Evolutionary conservation across 2,329 filamentous ascomycete species (phyloP).

Genomic region (Rachicladosporium sp.): DNA sequence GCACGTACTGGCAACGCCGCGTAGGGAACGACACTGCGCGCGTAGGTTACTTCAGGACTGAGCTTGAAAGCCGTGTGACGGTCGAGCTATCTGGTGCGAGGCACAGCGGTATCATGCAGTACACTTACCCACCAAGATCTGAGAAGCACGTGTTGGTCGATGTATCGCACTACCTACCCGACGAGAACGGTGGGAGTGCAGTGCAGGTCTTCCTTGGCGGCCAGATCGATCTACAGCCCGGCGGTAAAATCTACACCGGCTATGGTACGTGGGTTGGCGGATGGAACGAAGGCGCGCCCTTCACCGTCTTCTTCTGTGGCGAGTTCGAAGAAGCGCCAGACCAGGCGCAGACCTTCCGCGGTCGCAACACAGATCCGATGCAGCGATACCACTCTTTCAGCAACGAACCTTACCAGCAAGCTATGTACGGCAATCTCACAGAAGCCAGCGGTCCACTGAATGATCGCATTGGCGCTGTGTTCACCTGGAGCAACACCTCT

Average conservation of each 20-base stretch:
- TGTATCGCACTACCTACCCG: constrained; percentile 49
- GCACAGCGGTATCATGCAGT: constrained; percentile 49
- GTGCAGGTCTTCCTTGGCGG: constrained; percentile 50
- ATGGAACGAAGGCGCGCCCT: constrained; percentile 49
- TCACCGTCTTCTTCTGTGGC: constrained; percentile 50
- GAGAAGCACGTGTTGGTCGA: constrained; percentile 45
- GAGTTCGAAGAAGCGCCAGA: constrained; percentile 39
- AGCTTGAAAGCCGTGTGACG: constrained; percentile 42
- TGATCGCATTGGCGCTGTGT: constrained; percentile 40
- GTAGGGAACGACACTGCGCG: constrained; percentile 31
- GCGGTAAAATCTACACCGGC: constrained; percentile 42
- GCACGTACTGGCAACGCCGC: constrained; percentile 27
- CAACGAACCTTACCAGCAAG: constrained; percentile 18
- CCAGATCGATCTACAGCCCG: constrained; percentile 38
- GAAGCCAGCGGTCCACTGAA: constrained; percentile 21
- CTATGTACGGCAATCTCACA: constrained; percentile 26
- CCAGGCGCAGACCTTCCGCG: constrained; percentile 22
- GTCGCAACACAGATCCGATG: constrained; percentile 17
- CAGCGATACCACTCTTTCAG: constrained; percentile 12
- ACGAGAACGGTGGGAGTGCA: constrained; percentile 37
- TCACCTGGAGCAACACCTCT: constrained; percentile 31
- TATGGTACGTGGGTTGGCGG: constrained; percentile 50
- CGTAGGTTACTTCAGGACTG: constrained; percentile 51
- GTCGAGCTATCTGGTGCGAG: constrained; percentile 46
- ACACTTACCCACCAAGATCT: constrained; percentile 39